Percentiles rank a stretch among this genome's conserved stretches.
phyloP scores from a whole-genome alignment of 2,329 filamentous ascomycete species.

The Colletotrichum spinosum region DNA sequence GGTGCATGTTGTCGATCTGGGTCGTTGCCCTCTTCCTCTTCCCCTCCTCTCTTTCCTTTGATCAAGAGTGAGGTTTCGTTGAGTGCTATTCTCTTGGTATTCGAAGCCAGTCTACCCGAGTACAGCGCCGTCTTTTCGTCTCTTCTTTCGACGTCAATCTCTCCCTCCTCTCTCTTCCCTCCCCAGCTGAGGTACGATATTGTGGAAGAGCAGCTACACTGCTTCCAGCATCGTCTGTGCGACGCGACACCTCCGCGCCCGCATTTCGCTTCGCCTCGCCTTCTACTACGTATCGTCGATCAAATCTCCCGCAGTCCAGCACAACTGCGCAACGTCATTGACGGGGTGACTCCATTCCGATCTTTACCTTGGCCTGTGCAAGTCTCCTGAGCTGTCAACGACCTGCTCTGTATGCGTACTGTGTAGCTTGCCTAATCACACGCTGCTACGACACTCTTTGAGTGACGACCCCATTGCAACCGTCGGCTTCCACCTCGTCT shows the following conservation, averaged over 20 bases:
- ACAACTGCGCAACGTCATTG: constrained; percentile 32
- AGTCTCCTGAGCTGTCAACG: constrained; percentile 23
- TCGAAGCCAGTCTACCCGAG: no score
- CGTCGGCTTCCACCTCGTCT: neutral
- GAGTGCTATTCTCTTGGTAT: no score
- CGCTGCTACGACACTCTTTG: constrained; percentile 5
- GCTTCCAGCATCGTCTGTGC: constrained; percentile 28
- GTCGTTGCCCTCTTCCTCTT: no score
- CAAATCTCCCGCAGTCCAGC: constrained; percentile 15
- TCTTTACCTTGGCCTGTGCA: constrained; percentile 23
- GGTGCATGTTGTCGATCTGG: constrained; percentile 4
- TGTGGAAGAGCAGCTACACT: neutral
- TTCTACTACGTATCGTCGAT: constrained; percentile 14
- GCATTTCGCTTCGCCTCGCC: neutral
- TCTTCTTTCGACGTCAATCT: neutral
- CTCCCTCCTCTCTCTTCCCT: neutral
- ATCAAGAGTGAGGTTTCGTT: no score
- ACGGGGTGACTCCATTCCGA: constrained; percentile 37
- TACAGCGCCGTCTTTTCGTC: neutral
- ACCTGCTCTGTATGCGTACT: neutral
- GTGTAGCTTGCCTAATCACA: no score
- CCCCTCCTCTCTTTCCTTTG: no score
- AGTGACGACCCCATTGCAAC: neutral
- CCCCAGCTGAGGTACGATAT: neutral
- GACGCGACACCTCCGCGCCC: constrained; percentile 18